Evolutionary conservation across 352 stramenopile genomes (phyloP).

Genomic region (Phytophthora podocarpi): DNA sequence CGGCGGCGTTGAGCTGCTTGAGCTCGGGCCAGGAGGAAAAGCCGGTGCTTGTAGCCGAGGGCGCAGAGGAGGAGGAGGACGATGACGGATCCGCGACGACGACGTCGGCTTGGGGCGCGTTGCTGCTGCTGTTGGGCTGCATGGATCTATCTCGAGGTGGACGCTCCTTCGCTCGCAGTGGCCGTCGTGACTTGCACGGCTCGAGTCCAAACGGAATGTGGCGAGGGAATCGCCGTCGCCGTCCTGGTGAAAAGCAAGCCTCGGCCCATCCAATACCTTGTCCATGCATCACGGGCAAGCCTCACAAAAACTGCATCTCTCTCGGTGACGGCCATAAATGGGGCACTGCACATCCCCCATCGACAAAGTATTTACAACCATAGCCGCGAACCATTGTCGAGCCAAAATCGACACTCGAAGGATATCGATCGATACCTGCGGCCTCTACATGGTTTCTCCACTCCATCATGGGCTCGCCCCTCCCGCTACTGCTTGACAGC

Average conservation of each 20-base stretch:
- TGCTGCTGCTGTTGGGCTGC: constrained; percentile 22
- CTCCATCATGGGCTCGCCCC: no score
- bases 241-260: constrained; percentile 30
- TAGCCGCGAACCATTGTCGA: constrained; percentile 8
- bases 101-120: constrained; percentile 5
- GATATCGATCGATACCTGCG: no score
- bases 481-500: not conserved
- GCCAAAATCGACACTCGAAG: not conserved
- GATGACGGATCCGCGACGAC: constrained; percentile 15
- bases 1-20: constrained; percentile 34
- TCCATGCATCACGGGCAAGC: constrained; percentile 23
- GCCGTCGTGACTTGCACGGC: constrained; percentile 12
- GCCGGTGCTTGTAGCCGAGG: constrained; percentile 3
- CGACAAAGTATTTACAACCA: constrained; percentile 23
- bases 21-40: constrained; percentile 36
- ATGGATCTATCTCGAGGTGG: constrained; percentile 6
- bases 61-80: not conserved
- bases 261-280: constrained; percentile 17
- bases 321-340: constrained; percentile 7
- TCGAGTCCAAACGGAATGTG: constrained; percentile 38
- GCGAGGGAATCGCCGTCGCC: not conserved
- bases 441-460: no score
- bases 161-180: constrained; percentile 1
- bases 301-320: constrained; percentile 40
- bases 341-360: constrained; percentile 12